phyloP scores from a whole-genome alignment of 345 rosid genomes.

The Salix arbutifolia region DNA sequence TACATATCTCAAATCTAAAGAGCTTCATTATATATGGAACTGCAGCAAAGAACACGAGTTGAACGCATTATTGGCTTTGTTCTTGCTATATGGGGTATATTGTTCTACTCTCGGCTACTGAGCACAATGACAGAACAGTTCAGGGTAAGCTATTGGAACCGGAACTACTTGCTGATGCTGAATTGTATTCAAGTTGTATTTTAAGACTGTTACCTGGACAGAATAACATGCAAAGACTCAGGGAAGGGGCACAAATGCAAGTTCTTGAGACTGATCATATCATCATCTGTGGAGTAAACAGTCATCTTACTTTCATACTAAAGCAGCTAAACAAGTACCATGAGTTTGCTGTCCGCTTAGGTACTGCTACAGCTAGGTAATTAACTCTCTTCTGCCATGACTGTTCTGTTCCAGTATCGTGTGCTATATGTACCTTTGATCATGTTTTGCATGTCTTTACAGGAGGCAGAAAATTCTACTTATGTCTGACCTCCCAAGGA shows the following conservation, averaged over 20 bases:
- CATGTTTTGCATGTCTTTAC: slow-evolving; percentile 18
- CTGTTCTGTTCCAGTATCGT: not conserved
- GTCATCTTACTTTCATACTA: slow-evolving; percentile 72
- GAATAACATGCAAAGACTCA: slow-evolving; percentile 84
- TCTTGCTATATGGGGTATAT: slow-evolving; percentile 91
- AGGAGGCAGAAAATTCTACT: slow-evolving; percentile 96
- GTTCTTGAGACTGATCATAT: slow-evolving; percentile 90
- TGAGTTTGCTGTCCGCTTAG: slow-evolving; percentile 82
- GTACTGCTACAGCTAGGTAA: slow-evolving; percentile 91
- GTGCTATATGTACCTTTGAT: slow-evolving; percentile 4
- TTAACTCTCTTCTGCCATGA: slow-evolving; percentile 13
- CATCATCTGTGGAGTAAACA: slow-evolving; percentile 80
- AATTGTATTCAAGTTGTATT: slow-evolving; percentile 16
- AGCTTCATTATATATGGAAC: slow-evolving; percentile 27
- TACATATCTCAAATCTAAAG: slow-evolving; percentile 23
- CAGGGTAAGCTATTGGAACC: slow-evolving; percentile 50
- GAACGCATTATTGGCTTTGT: slow-evolving; percentile 81
- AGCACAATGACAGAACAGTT: slow-evolving; percentile 98
- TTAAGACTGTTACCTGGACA: slow-evolving; percentile 30
- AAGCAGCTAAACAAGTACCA: slow-evolving; percentile 90
- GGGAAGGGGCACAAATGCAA: slow-evolving; percentile 98
- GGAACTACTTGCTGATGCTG: slow-evolving; percentile 7
- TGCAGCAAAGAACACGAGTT: slow-evolving; percentile 87
- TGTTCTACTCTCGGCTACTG: slow-evolving; percentile 86
- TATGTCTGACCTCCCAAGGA: slow-evolving; percentile 93